Evolutionary conservation across 371 early-diverging fungal species (phyloP).

Genomic region (Nematocida ironsii): DNA sequence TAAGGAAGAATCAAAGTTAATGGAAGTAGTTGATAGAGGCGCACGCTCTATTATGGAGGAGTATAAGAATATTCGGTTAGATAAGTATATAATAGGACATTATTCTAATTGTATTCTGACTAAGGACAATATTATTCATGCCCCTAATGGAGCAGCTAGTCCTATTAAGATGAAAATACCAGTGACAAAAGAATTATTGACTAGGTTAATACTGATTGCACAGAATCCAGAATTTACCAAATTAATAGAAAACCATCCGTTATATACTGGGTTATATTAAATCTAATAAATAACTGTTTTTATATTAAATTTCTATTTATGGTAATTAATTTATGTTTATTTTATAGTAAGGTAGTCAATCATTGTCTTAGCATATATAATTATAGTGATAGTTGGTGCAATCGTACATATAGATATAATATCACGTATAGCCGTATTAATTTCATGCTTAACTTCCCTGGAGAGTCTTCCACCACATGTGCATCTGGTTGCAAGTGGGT

Average conservation of each 20-base stretch:
- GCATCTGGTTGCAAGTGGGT: conserved; percentile 5
- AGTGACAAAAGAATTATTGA: not conserved
- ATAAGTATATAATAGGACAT: not conserved
- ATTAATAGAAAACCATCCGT: not conserved
- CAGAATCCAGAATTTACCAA: not conserved
- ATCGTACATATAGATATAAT: conserved; percentile 15
- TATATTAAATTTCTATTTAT: not conserved
- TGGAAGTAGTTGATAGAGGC: not conserved
- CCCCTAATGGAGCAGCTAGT: not conserved
- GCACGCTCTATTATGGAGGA: not conserved
- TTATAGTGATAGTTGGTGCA: conserved; percentile 24
- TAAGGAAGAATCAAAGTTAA: not conserved
- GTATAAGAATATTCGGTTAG: not conserved
- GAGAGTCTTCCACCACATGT: conserved; percentile 28
- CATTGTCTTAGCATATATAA: conserved; percentile 20
- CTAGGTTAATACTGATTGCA: not conserved
- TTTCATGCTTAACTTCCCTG: not conserved
- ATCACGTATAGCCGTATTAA: not conserved
- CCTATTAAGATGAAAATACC: not conserved
- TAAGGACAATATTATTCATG: not conserved
- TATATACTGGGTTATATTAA: not conserved
- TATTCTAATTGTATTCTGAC: not conserved
- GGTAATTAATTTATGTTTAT: not conserved
- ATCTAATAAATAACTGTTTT: no score
- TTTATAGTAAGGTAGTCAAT: not conserved